Evolutionary conservation across 2,329 filamentous ascomycete genomes (phyloP).

Genomic region (Fonsecaea pugnacius): DNA sequence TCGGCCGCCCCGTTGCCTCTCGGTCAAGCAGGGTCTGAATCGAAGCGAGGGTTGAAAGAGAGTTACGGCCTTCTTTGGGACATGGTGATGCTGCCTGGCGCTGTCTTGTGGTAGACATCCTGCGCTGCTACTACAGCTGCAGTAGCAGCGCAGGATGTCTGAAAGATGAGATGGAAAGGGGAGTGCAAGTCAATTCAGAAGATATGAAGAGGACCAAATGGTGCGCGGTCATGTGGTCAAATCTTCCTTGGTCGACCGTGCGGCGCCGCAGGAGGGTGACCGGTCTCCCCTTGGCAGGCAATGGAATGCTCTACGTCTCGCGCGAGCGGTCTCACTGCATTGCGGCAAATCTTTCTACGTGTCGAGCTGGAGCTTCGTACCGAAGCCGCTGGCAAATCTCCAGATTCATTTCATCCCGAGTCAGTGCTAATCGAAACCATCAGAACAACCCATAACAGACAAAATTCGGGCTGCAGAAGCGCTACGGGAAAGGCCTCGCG

Average conservation of each 20-base stretch:
- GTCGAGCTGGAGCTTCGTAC: neutral
- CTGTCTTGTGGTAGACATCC: neutral
- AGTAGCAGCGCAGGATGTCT: neutral
- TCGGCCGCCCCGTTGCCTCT: neutral
- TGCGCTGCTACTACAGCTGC: neutral
- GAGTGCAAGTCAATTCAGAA: neutral
- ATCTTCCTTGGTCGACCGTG: neutral
- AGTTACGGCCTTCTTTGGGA: neutral
- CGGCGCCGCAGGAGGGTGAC: neutral
- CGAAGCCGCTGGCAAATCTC: neutral
- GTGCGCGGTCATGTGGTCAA: neutral
- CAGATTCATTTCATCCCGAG: neutral
- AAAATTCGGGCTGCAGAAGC: neutral
- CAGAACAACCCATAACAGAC: neutral
- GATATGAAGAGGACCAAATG: neutral
- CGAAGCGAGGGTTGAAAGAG: neutral
- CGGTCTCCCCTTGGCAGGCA: neutral
- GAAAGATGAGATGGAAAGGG: neutral
- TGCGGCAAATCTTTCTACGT: neutral
- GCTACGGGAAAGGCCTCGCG: neutral
- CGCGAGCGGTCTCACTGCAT: no score
- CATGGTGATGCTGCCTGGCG: neutral
- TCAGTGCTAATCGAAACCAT: neutral
- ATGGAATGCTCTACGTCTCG: neutral
- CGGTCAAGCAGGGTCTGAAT: neutral